These are phyloP conservation scores for Suhomyces kilbournensis DNA, from an alignment of 805 yeast species.

Conservation along the genomic window DNA sequence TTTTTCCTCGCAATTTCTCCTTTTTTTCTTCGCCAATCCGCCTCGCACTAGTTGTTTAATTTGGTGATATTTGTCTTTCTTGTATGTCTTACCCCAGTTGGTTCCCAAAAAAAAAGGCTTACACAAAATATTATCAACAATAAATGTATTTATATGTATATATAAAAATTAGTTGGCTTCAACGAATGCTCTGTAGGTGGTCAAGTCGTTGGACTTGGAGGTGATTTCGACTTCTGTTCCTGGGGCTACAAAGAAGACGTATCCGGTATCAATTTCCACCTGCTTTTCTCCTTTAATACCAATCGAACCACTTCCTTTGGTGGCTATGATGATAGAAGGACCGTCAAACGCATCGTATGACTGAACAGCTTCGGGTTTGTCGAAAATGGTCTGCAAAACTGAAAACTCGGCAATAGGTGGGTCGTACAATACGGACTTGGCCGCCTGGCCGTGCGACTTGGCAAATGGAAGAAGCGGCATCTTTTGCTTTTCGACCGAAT, in stretches of 20 bases:
- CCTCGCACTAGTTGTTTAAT: background rate
- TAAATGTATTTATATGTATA: too few species aligned
- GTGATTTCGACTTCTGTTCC: conserved; percentile 59
- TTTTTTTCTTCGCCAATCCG: background rate
- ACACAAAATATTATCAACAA: background rate
- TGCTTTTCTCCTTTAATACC: conserved; percentile 39
- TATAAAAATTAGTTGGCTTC: conserved; percentile 44
- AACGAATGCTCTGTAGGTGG: conserved; percentile 87
- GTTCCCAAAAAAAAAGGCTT: background rate
- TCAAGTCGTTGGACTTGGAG: conserved; percentile 54
- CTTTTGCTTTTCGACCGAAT: conserved; percentile 89
- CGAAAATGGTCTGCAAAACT: conserved; percentile 78
- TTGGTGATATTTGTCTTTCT: background rate
- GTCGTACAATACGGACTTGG: conserved; percentile 63
- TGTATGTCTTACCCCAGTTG: background rate
- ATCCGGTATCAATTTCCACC: conserved; percentile 61
- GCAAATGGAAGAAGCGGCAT: conserved; percentile 64
- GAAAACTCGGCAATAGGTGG: conserved; percentile 98
- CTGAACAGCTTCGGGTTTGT: conserved; percentile 49
- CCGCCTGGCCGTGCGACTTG: conserved; percentile 64
- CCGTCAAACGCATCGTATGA: conserved; percentile 65
- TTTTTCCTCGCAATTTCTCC: background rate
- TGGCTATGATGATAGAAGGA: conserved; percentile 82
- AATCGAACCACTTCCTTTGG: conserved; percentile 73
- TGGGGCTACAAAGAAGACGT: conserved; percentile 83